Conservation (phyloP, 148 eudicot species). For the Rhododendron simsii region DNA sequence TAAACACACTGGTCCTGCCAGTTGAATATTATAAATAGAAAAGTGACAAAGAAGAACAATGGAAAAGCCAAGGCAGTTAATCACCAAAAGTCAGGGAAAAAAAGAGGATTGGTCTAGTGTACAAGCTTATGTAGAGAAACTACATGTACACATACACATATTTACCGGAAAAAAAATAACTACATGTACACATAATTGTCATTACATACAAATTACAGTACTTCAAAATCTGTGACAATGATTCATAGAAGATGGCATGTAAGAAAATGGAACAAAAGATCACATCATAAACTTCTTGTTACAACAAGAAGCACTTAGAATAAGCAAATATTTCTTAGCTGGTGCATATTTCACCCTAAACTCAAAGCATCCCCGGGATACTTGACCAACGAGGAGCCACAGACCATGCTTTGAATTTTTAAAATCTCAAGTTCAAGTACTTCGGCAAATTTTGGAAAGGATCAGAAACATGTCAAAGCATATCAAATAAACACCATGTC, state of each 20-base stretch:
- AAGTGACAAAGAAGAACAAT: neutral
- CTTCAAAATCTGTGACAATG: neutral
- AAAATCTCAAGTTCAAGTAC: neutral
- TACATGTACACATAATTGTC: neutral
- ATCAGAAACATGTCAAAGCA: neutral
- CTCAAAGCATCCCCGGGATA: neutral
- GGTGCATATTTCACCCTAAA: neutral
- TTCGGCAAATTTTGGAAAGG: neutral
- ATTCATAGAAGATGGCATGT: neutral
- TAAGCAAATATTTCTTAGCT: neutral
- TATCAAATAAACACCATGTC: no score
- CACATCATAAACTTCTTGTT: neutral
- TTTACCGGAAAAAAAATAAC: neutral
- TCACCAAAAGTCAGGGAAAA: neutral
- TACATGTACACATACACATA: neutral
- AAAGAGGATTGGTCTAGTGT: neutral
- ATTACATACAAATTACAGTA: neutral
- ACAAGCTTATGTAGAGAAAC: neutral
- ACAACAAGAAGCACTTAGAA: neutral
- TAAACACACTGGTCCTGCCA: neutral
- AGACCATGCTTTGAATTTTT: neutral
- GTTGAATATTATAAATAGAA: neutral
- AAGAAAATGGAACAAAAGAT: neutral
- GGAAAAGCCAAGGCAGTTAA: neutral
- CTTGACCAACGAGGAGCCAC: neutral